A percentile compares a stretch with the other conserved stretches of the same genome.
Conservation (phyloP, 2,329 filamentous ascomycete species). For the Fusarium begoniae region DNA sequence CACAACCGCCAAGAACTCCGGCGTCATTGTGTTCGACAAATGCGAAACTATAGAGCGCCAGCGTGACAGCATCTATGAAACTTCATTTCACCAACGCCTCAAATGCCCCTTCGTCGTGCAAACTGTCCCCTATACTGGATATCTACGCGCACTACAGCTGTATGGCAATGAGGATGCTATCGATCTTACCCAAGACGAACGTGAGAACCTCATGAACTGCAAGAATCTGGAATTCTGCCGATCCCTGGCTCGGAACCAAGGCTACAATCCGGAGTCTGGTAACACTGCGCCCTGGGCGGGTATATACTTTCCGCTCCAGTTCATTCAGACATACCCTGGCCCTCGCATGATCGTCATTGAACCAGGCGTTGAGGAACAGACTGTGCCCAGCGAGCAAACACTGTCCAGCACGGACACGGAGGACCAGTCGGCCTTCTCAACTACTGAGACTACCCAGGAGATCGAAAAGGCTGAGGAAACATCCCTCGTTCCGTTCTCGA, state of each 20-base stretch:
- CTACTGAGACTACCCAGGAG: background rate
- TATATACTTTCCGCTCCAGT: background rate
- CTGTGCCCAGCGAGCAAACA: background rate
- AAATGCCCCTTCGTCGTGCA: background rate
- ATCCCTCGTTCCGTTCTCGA: background rate
- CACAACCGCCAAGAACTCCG: background rate
- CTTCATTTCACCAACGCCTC: background rate
- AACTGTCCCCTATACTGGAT: conserved; percentile 13
- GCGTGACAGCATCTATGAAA: background rate
- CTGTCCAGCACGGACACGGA: background rate
- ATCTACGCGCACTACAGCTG: conserved; percentile 12
- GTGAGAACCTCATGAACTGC: background rate
- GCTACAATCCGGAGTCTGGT: background rate
- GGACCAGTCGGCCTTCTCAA: background rate
- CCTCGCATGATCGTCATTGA: background rate
- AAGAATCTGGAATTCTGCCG: conserved; percentile 5
- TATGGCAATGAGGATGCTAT: conserved; percentile 16
- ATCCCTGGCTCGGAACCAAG: background rate
- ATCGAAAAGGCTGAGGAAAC: background rate
- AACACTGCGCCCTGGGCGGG: background rate
- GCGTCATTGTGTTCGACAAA: conserved; percentile 1
- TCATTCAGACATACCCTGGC: conserved; percentile 2
- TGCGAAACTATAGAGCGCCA: background rate
- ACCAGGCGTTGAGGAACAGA: background rate
- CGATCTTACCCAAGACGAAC: background rate